Base-by-base conservation (phyloP, 257 asterid species). In the Solanum paucissectum region DNA sequence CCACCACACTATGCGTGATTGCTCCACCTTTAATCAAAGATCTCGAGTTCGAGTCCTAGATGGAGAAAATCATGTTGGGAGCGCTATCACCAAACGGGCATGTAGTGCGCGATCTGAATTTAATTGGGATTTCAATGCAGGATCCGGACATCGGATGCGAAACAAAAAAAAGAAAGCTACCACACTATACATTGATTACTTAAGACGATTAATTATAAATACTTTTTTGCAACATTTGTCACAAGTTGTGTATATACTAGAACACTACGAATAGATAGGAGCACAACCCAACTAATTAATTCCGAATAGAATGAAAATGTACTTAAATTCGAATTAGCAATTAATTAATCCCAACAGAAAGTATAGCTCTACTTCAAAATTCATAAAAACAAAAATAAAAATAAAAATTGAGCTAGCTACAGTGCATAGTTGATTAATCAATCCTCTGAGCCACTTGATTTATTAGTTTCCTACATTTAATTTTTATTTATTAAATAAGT, bases 141-240 rank as follows among this genome's bases (percentile, higher is more conserved):
- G n/a, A 10, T 6, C 0, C n/a, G 0, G 0, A 55, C 11, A 49
- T 5, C 21, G 20, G 3, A 5, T 49, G 64, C 4, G 0, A 1
- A 55, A 55, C 9, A 4, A 46, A 0, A 52, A 46, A 46, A 46
- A 52, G 6, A 2, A 52, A 55, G 0, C n/a, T 55, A 55, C 64
- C 21, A 2, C 34, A n/a, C 83, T n/a, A 62, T 9, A 25, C 71
- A n/a, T 23, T n/a, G 32, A 62, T 62, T 11, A 62, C 10, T 62
- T 62, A 20, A 58, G 12, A 64, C 33, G 32, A 64, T 64, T 64
- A n/a, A 66, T 12, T 66, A 27, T 27, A 69, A 69, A 14, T 69
- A 32, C 76, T 29, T 69, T 29, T 69, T 29, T 29, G 23, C 23
- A 6, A 34, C 23, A 69, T 14, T 29, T 69, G 75, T 29, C 40